phyloP scores from a whole-genome alignment of 1,284 basidiomycete species.

The Crepidotus sp. region DNA sequence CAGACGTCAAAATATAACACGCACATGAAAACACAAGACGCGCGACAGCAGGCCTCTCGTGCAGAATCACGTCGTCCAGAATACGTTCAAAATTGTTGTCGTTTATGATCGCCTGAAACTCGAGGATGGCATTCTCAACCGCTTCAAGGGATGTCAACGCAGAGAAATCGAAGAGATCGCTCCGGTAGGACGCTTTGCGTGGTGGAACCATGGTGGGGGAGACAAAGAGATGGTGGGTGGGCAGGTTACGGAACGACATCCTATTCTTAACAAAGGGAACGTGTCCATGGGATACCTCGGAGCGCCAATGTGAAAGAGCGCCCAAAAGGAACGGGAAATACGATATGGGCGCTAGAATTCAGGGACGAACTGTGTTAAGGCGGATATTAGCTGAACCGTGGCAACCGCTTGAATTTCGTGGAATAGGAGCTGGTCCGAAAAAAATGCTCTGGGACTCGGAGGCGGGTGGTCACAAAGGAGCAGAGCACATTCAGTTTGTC shows the following conservation, averaged over 20 bases:
- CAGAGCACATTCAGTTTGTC: background rate
- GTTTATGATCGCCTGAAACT: conserved; percentile 21
- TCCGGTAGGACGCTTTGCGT: conserved; percentile 20
- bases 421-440: background rate
- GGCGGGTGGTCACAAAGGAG: too few species aligned
- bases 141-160: conserved; percentile 18
- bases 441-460: background rate
- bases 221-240: conserved; percentile 1
- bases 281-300: conserved; percentile 2
- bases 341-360: background rate
- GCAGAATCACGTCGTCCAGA: conserved; percentile 20
- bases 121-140: conserved; percentile 19
- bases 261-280: conserved; percentile 15
- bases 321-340: background rate
- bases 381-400: background rate
- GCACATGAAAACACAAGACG: conserved; percentile 24
- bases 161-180: conserved; percentile 19
- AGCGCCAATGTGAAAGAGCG: conserved; percentile 7
- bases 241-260: background rate
- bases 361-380: background rate
- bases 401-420: background rate
- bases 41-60: conserved; percentile 16
- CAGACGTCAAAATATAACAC: background rate
- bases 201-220: conserved; percentile 13
- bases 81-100: conserved; percentile 16